Percentiles rank a stretch among this genome's conserved stretches.
Conservation (phyloP, 2,329 filamentous ascomycete species). For the Coniochaeta sp. region DNA sequence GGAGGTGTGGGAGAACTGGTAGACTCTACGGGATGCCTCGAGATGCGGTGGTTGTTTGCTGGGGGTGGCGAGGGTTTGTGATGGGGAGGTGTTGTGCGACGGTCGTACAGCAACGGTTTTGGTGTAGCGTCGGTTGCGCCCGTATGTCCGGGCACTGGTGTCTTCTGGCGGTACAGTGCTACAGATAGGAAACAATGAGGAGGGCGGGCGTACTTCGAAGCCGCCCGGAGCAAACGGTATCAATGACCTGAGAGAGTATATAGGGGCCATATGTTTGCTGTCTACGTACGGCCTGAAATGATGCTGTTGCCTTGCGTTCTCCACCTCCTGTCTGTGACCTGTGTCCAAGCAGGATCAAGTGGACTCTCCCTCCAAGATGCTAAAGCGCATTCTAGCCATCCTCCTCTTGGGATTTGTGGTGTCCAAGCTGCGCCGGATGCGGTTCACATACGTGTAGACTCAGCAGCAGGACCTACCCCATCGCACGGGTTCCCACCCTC, state of each 20-base stretch:
- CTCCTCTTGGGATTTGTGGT: not conserved
- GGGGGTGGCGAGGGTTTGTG: not conserved
- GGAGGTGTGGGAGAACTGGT: constrained; percentile 85
- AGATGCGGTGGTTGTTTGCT: not conserved
- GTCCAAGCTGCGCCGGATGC: not conserved
- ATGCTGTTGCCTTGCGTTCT: not conserved
- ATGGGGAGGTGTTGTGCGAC: not conserved
- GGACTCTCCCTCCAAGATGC: not conserved
- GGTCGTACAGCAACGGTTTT: not conserved
- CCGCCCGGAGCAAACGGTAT: not conserved
- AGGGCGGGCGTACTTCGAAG: not conserved
- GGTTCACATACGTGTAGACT: not conserved
- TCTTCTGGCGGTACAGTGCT: not conserved
- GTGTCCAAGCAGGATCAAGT: not conserved
- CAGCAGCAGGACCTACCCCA: not conserved
- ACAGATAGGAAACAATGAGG: not conserved
- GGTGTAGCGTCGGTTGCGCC: not conserved
- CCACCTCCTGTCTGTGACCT: not conserved
- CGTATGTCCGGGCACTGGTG: not conserved
- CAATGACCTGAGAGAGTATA: not conserved
- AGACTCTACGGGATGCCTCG: constrained; percentile 5
- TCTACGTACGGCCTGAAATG: not conserved
- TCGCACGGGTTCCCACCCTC: no score
- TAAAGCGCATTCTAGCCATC: not conserved
- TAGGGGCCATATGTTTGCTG: not conserved